phyloP scores from a whole-genome alignment of 106 monocot genomes.

The Iris macrosiphon region DNA sequence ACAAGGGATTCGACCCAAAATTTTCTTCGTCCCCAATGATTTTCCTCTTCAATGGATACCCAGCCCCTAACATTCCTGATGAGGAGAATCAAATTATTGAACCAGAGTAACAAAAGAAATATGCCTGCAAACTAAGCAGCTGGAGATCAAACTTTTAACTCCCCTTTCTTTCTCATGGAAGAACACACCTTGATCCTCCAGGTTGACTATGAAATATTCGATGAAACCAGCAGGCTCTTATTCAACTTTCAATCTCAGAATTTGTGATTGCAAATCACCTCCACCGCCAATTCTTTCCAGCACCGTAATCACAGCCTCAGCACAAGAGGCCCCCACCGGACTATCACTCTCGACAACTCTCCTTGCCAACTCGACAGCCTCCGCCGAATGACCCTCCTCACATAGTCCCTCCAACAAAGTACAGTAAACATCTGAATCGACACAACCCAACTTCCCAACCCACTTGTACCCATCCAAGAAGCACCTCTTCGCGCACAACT shows the following conservation, averaged over 20 bases:
- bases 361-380: conserved; percentile 26
- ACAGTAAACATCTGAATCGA: conserved; percentile 47
- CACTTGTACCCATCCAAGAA: conserved; percentile 36
- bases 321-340: conserved; percentile 11
- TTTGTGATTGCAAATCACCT: conserved; percentile 32
- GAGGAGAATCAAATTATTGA: no score
- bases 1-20: no score
- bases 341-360: conserved; percentile 25
- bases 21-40: no score
- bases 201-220: no score
- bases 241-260: conserved; percentile 10
- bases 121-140: no score
- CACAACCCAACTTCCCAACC: conserved; percentile 21
- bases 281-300: conserved; percentile 36
- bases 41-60: no score
- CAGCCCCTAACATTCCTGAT: no score
- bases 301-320: conserved; percentile 18
- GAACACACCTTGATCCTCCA: no score
- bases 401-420: conserved; percentile 32
- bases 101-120: no score
- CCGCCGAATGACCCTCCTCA: conserved; percentile 21
- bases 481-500: conserved; percentile 23
- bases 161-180: no score
- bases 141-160: no score
- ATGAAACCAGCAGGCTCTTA: background rate